Evolutionary conservation across 768 basidiomycete species (phyloP), one percentile per base, ranked within the genome.

Genomic region (Coprinellus micaceus): DNA sequence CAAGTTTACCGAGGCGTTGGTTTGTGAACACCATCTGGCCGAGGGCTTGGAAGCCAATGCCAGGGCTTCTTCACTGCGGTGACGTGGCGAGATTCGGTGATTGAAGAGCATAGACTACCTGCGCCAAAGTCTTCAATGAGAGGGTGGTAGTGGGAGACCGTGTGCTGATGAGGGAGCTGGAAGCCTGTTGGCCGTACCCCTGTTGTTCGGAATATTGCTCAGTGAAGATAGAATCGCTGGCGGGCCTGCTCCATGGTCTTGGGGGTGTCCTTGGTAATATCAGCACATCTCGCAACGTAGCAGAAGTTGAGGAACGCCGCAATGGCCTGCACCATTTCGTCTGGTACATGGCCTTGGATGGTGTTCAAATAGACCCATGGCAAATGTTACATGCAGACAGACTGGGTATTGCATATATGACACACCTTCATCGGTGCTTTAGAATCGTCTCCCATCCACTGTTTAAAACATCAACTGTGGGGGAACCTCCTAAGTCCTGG

Each of bases 361-460:
- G 64, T 63, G 5, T 62, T 53, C 0, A 67, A 46, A 37, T 67
- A 69, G 1, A 66, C 58, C 65, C 66, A 15, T 29, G 9, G 15
- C 13, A 10, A 26, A 26, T 12, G 25, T 17, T 9, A 9, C 36
- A 37, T 9, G 9, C 9, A 37, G 9, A 37, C 9, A 37, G 9
- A 37, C 36, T 37, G 9, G 17, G 17, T 17, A 37, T 9, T 37
- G 36, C 36, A n/a, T n/a, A n/a, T n/a, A n/a, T n/a, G 4, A 57
- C 44, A 6, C 25, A 72, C 72, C 67, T 74, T 75, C 70, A 75
- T 75, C 4, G 75, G 52, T 0, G 64, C 71, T 28, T 76, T 76
- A 1, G 69, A 75, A 21, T 76, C 68, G 37, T 75, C 57, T 3
- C 72, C 67, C 0, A 72, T 76, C 74, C 74, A 76, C 28, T 75